phyloP scores from a whole-genome alignment of 345 rosid genomes.

The Cochlearia excelsa region DNA sequence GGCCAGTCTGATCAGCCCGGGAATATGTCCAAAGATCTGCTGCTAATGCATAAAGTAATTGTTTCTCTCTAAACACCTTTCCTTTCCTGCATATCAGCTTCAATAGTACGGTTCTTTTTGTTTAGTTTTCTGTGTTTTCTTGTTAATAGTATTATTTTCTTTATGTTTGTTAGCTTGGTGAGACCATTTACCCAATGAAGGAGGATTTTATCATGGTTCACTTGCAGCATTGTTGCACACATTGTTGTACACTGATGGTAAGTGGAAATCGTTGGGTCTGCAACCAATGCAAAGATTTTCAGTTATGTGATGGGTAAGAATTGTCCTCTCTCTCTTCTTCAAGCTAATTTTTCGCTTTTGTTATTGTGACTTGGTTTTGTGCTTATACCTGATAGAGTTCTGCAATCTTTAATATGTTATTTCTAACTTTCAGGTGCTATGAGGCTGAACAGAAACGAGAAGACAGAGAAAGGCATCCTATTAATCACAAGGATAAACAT shows the following conservation, averaged over 20 bases:
- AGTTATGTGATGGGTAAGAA: conserved; percentile 88
- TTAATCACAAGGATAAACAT: conserved; percentile 73
- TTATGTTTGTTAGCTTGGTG: conserved; percentile 70
- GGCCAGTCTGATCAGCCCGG: conserved; percentile 60
- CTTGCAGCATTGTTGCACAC: conserved; percentile 85
- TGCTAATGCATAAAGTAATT: conserved; percentile 53
- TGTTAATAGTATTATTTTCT: conserved; percentile 4
- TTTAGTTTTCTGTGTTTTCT: too few relatives aligned
- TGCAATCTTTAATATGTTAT: too few relatives aligned
- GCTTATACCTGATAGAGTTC: not conserved
- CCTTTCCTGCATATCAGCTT: conserved; percentile 11
- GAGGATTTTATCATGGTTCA: conserved; percentile 99
- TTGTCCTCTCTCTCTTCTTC: conserved; percentile 19
- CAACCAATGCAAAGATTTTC: conserved; percentile 85
- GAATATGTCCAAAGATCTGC: conserved; percentile 41
- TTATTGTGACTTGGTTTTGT: not conserved
- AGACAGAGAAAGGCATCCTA: conserved; percentile 83
- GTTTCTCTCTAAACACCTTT: conserved; percentile 17
- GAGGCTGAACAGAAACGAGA: conserved; percentile 81
- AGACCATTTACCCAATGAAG: conserved; percentile 95
- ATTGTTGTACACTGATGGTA: conserved; percentile 89
- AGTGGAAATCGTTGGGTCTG: conserved; percentile 90
- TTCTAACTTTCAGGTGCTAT: conserved; percentile 61
- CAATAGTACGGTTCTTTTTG: not conserved
- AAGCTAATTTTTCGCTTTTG: not conserved